Conservation (phyloP, 805 yeast genomes). For the Kazachstania viticola region DNA sequence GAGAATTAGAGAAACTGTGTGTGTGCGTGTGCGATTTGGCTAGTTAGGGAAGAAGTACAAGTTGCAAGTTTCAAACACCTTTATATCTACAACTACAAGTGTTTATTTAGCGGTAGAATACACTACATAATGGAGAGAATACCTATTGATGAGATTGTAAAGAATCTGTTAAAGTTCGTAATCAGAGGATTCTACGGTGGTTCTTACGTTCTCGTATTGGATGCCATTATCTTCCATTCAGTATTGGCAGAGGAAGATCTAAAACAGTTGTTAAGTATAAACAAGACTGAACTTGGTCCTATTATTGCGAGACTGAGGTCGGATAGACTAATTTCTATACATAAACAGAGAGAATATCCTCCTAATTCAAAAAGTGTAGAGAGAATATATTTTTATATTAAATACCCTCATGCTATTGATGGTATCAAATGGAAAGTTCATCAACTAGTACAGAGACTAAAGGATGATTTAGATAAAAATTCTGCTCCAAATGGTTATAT, state of each 20-base stretch:
- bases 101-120: too few relatives aligned
- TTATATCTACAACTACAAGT: too few relatives aligned
- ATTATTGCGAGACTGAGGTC: constrained; percentile 72
- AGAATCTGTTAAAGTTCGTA: constrained; percentile 56
- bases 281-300: constrained; percentile 76
- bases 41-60: too few relatives aligned
- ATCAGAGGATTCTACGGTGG: constrained; percentile 79
- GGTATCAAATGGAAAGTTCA: constrained; percentile 95
- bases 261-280: constrained; percentile 67
- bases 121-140: too few relatives aligned
- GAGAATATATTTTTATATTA: constrained; percentile 77
- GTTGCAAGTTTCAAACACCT: too few relatives aligned
- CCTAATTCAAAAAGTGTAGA: constrained; percentile 54
- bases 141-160: constrained; percentile 32
- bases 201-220: constrained; percentile 73
- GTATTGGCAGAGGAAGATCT: constrained; percentile 90
- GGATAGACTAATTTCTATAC: constrained; percentile 65
- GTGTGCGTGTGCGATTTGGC: too few relatives aligned
- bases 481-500: constrained; percentile 90
- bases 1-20: too few relatives aligned
- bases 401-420: constrained; percentile 87
- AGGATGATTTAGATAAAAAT: constrained; percentile 73
- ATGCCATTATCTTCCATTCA: constrained; percentile 77
- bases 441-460: constrained; percentile 63
- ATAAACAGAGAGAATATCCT: constrained; percentile 59